These are phyloP conservation scores for Mitragyna speciosa DNA, from an alignment of 257 asterid genomes.

Conservation along the genomic window DNA sequence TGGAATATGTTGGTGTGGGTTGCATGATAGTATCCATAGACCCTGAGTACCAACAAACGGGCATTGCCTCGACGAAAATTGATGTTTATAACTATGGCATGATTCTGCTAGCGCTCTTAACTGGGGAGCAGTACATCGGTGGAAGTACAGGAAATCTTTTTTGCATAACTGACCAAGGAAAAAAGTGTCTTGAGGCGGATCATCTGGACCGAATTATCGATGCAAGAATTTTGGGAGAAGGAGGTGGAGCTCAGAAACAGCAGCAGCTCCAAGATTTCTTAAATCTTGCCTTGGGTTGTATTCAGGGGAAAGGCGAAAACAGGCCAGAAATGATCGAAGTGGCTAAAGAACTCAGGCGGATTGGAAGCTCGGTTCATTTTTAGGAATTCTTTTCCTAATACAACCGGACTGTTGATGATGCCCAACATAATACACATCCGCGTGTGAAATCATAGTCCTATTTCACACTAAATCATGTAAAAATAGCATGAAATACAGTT, in stretches of 20 bases:
- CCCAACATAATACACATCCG: too few species aligned
- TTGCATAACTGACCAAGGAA: neutral
- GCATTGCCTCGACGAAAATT: slow-evolving; percentile 1
- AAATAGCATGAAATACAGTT: too few species aligned
- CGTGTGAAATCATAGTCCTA: too few species aligned
- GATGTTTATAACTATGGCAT: slow-evolving; percentile 18
- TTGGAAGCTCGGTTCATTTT: neutral
- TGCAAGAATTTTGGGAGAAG: neutral
- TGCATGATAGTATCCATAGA: slow-evolving; percentile 8
- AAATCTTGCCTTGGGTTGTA: neutral
- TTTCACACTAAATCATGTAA: too few species aligned
- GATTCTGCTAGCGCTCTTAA: slow-evolving; percentile 1
- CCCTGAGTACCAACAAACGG: slow-evolving; percentile 1
- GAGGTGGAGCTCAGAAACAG: neutral
- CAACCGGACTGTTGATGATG: too few species aligned
- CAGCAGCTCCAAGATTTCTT: neutral
- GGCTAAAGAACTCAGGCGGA: neutral
- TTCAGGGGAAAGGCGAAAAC: neutral
- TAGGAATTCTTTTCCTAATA: neutral
- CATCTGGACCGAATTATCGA: slow-evolving; percentile 1
- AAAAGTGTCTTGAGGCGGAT: neutral
- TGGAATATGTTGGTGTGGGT: neutral
- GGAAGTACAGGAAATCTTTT: neutral
- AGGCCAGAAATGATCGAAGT: slow-evolving; percentile 10
- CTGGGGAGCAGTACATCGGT: neutral